Percentiles rank a stretch among this genome's conserved stretches.
Evolutionary conservation across 257 asterid species (phyloP).

Genomic region (Fraxinus quadrangulata): DNA sequence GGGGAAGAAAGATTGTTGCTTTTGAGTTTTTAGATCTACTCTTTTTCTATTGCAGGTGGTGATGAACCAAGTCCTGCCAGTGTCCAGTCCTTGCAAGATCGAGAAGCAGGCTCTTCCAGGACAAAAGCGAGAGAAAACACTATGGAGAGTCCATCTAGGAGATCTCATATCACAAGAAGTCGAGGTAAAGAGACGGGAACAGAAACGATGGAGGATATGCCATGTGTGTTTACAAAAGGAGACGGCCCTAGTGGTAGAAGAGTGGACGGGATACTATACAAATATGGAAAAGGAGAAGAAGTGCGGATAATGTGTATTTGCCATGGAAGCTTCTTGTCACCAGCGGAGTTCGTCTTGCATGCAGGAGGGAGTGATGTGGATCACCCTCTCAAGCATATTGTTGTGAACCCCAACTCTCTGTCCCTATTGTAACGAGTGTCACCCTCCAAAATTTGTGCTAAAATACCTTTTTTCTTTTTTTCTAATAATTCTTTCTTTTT

Average conservation of each 20-base stretch:
- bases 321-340: conserved; percentile 85
- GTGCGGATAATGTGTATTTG: conserved; percentile 93
- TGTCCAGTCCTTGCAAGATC: conserved; percentile 39
- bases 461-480: neutral
- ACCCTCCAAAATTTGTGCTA: neutral
- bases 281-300: conserved; percentile 76
- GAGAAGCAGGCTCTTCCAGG: conserved; percentile 43
- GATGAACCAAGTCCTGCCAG: conserved; percentile 60
- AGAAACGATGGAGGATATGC: conserved; percentile 65
- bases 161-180: conserved; percentile 1
- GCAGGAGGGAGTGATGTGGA: conserved; percentile 76
- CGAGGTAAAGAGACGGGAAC: neutral
- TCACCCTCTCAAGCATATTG: conserved; percentile 87
- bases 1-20: too few species aligned
- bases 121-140: conserved; percentile 35
- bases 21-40: neutral
- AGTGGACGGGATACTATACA: conserved; percentile 89
- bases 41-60: conserved; percentile 10
- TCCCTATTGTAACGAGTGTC: conserved; percentile 39
- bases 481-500: neutral
- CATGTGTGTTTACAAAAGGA: conserved; percentile 84
- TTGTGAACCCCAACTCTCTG: conserved; percentile 69
- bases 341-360: conserved; percentile 81
- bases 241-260: conserved; percentile 85
- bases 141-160: conserved; percentile 45